Percentiles rank a stretch among this genome's conserved stretches.
phyloP scores from a whole-genome alignment of 176 grass and related monocot genomes.

The Raddia distichophylla region DNA sequence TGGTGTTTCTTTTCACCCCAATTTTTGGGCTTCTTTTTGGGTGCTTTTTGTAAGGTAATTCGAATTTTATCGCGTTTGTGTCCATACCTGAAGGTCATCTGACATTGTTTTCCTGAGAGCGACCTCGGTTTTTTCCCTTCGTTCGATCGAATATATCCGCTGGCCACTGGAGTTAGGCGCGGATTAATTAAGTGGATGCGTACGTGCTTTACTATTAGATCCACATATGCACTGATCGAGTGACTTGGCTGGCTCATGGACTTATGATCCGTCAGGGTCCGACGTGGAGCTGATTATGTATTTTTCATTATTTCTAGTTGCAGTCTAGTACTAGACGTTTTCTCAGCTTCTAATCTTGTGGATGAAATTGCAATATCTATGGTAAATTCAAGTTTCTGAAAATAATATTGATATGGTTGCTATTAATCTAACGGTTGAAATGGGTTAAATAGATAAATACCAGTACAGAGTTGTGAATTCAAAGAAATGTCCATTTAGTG shows the following conservation, averaged over 20 bases:
- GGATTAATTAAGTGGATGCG: not conserved
- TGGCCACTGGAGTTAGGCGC: not conserved
- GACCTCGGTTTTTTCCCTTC: not conserved
- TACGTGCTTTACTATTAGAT: constrained; percentile 8
- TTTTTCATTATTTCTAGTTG: constrained; percentile 19
- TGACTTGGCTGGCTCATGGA: not conserved
- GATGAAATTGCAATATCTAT: too few relatives aligned
- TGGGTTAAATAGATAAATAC: too few relatives aligned
- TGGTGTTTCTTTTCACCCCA: not conserved
- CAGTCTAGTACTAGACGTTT: not conserved
- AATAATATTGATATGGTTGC: not conserved
- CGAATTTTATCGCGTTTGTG: constrained; percentile 34
- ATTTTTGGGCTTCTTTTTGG: not conserved
- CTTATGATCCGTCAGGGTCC: not conserved
- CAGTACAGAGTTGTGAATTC: too few relatives aligned
- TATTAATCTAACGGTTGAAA: not conserved
- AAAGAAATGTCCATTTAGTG: too few relatives aligned
- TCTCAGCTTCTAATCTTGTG: not conserved
- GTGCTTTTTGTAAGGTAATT: constrained; percentile 36
- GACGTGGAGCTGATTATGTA: not conserved
- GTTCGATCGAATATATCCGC: not conserved
- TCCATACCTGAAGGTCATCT: constrained; percentile 40
- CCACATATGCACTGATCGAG: not conserved
- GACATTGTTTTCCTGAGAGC: constrained; percentile 37
- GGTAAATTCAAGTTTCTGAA: not conserved